A percentile compares a stretch with the other conserved stretches of the same genome.
phyloP scores from a whole-genome alignment of 805 yeast species.

The Starmera dryadoides region DNA sequence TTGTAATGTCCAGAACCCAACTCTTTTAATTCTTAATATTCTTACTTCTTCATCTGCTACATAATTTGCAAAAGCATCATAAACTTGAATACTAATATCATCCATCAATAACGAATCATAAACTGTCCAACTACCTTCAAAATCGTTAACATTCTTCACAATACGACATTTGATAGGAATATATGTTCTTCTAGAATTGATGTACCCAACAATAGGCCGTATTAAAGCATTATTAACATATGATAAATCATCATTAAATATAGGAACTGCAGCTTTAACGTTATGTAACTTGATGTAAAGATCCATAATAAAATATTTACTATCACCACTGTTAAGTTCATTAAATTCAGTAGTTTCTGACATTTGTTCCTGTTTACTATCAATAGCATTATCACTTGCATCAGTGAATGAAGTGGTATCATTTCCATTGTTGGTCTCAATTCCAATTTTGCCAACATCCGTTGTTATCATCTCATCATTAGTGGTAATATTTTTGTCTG shows the following conservation, averaged over 20 bases:
- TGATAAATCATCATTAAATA: conserved; percentile 81
- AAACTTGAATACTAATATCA: conserved; percentile 82
- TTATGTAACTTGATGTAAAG: conserved; percentile 73
- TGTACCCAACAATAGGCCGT: conserved; percentile 92
- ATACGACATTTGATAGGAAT: conserved; percentile 83
- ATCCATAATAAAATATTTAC: conserved; percentile 65
- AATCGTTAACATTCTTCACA: conserved; percentile 71
- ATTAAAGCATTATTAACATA: conserved; percentile 88
- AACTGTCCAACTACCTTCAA: conserved; percentile 94
- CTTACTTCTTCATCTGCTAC: conserved; percentile 83
- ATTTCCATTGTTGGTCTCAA: conserved; percentile 16
- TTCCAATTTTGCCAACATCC: conserved; percentile 10
- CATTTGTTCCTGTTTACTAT: no score
- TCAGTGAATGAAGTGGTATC: conserved; percentile 1
- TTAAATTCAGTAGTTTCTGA: conserved; percentile 4
- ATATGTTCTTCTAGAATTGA: conserved; percentile 82
- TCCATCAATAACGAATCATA: conserved; percentile 90
- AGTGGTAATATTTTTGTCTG: conserved; percentile 1
- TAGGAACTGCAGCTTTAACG: conserved; percentile 83
- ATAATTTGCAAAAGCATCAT: conserved; percentile 83
- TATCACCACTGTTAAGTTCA: conserved; percentile 24
- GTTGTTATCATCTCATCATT: conserved; percentile 2
- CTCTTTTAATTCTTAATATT: conserved; percentile 64
- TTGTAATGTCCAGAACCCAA: conserved; percentile 92
- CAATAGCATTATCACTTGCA: no score